Conservation (phyloP, 257 asterid genomes). For the Solanum piurae region DNA sequence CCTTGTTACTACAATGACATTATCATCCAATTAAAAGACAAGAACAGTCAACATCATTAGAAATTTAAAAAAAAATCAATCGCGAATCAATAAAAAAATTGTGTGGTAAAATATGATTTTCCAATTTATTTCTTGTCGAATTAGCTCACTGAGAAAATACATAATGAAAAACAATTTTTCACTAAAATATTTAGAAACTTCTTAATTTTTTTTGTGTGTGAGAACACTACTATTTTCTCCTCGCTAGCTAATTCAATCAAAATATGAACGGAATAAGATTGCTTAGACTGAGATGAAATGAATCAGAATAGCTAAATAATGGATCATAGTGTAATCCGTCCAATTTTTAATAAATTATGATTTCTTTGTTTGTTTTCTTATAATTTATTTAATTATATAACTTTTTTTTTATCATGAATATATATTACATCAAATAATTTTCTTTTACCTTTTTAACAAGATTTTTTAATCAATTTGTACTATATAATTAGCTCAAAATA, state of each 20-base stretch:
- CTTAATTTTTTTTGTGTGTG: too few species aligned
- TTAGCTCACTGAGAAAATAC: too few species aligned
- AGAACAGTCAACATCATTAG: too few species aligned
- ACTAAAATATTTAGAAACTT: too few species aligned
- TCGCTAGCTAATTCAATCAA: too few species aligned
- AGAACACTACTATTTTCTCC: too few species aligned
- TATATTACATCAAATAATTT: not conserved
- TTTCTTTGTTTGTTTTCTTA: not conserved
- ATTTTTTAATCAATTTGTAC: not conserved
- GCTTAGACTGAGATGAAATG: not conserved
- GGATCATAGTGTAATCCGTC: not conserved
- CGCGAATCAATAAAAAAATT: too few species aligned
- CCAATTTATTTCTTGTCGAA: too few species aligned
- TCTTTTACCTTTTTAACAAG: not conserved
- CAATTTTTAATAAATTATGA: not conserved
- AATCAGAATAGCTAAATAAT: not conserved
- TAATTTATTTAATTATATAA: not conserved
- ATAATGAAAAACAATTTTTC: too few species aligned
- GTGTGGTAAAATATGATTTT: too few species aligned
- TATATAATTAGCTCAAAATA: not conserved
- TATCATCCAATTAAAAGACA: not conserved
- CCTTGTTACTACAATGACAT: not conserved
- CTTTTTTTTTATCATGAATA: not conserved
- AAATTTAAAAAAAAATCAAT: too few species aligned
- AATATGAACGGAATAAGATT: too few species aligned